phyloP scores from a whole-genome alignment of 208 protist genomes.

The Strigomonas culicis region DNA sequence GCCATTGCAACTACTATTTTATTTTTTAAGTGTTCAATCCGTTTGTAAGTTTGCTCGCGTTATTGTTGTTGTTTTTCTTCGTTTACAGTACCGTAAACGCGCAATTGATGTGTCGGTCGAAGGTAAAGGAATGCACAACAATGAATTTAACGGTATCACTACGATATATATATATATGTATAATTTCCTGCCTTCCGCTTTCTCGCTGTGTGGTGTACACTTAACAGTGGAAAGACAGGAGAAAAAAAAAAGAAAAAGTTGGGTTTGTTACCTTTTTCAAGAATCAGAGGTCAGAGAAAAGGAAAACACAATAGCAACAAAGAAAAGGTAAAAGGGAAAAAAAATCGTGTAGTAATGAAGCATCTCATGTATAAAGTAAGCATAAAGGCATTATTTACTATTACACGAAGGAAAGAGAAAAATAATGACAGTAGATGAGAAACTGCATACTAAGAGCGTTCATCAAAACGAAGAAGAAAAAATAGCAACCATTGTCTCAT shows the following conservation, averaged over 20 bases:
- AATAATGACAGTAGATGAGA: slow-evolving; percentile 5
- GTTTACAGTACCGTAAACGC: background rate
- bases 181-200: too few relatives aligned
- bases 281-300: slow-evolving; percentile 15
- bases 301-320: slow-evolving; percentile 8
- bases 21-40: too few relatives aligned
- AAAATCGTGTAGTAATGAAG: background rate
- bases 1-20: too few relatives aligned
- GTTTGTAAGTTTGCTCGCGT: too few relatives aligned
- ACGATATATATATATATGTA: slow-evolving; percentile 1
- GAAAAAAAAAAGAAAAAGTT: slow-evolving; percentile 15
- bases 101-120: slow-evolving; percentile 1
- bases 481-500: slow-evolving; percentile 7
- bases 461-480: slow-evolving; percentile 10
- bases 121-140: background rate
- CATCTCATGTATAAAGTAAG: too few relatives aligned
- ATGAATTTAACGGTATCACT: slow-evolving; percentile 4
- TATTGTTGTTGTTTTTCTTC: background rate
- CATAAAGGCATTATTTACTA: too few relatives aligned
- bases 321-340: background rate
- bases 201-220: too few relatives aligned
- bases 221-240: background rate
- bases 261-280: background rate
- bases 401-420: background rate
- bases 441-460: background rate